Percentiles rank a stretch among this genome's conserved stretches.
Evolutionary conservation across 306 rosid species (phyloP).

Genomic region (Gastrolobium bilobum): DNA sequence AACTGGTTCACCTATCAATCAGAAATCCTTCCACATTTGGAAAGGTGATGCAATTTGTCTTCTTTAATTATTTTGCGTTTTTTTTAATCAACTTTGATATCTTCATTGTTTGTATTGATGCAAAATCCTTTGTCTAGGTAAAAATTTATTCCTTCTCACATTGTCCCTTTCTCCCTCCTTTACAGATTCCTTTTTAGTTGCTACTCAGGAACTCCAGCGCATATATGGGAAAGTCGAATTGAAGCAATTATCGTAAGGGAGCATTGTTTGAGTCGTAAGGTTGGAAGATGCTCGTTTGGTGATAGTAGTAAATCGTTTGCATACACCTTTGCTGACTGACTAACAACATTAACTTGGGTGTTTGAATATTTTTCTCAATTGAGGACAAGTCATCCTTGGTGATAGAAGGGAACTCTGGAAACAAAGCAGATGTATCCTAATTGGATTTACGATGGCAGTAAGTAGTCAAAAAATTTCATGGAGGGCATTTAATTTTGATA

Average conservation of each 20-base stretch:
- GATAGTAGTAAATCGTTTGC: conserved; percentile 43
- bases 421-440: not conserved
- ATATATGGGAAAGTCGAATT: conserved; percentile 71
- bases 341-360: conserved; percentile 26
- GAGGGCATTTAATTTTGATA: conserved; percentile 31
- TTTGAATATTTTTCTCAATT: conserved; percentile 44
- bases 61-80: not conserved
- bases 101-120: conserved; percentile 2
- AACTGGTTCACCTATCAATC: conserved; percentile 81
- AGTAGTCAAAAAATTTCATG: conserved; percentile 32
- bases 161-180: conserved; percentile 27
- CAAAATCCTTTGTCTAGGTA: conserved; percentile 10
- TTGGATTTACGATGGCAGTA: not conserved
- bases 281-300: conserved; percentile 47
- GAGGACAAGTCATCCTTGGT: conserved; percentile 38
- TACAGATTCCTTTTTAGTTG: conserved; percentile 77
- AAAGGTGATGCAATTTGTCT: conserved; percentile 56
- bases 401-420: conserved; percentile 34
- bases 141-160: conserved; percentile 37
- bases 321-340: conserved; percentile 52
- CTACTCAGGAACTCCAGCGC: conserved; percentile 75
- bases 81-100: not conserved
- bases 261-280: conserved; percentile 44
- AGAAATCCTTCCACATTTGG: conserved; percentile 78
- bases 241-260: conserved; percentile 53